These are phyloP conservation scores for Cladophialophora yegresii DNA, from an alignment of 2,329 filamentous ascomycete species.

Conservation along the genomic window DNA sequence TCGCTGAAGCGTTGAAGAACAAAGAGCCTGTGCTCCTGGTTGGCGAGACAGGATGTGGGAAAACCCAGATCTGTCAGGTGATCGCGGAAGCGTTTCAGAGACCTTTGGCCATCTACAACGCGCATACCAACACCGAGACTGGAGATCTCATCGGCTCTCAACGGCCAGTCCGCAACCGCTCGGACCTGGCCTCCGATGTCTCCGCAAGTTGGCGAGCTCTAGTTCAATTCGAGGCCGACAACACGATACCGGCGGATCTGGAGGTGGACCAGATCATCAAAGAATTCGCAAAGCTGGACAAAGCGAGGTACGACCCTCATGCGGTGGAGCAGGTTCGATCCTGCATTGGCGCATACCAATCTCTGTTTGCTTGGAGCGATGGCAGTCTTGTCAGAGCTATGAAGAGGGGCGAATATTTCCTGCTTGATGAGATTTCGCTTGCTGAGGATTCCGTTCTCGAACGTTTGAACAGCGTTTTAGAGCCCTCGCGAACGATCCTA, in stretches of 20 bases:
- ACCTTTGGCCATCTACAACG: slow-evolving; percentile 85
- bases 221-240: slow-evolving; percentile 25
- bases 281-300: slow-evolving; percentile 30
- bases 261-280: slow-evolving; percentile 33
- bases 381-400: slow-evolving; percentile 92
- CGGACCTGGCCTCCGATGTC: slow-evolving; percentile 68
- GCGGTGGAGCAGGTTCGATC: slow-evolving; percentile 49
- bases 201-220: slow-evolving; percentile 59
- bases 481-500: slow-evolving; percentile 80
- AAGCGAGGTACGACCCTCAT: slow-evolving; percentile 48
- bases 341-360: slow-evolving; percentile 67
- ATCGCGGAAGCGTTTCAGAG: slow-evolving; percentile 77
- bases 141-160: slow-evolving; percentile 96
- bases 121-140: slow-evolving; percentile 97
- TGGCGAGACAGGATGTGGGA: slow-evolving; percentile 95
- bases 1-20: slow-evolving; percentile 81
- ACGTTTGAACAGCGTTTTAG: slow-evolving; percentile 91
- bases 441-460: slow-evolving; percentile 97
- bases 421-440: slow-evolving; percentile 96
- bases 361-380: slow-evolving; percentile 94
- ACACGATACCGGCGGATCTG: slow-evolving; percentile 45
- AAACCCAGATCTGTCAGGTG: slow-evolving; percentile 94
- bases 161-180: slow-evolving; percentile 82
- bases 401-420: slow-evolving; percentile 83
- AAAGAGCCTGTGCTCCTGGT: slow-evolving; percentile 93